Evolutionary conservation across 805 yeast species (phyloP), one percentile per base, ranked within the genome.

Genomic region (Starmera quercuum): DNA sequence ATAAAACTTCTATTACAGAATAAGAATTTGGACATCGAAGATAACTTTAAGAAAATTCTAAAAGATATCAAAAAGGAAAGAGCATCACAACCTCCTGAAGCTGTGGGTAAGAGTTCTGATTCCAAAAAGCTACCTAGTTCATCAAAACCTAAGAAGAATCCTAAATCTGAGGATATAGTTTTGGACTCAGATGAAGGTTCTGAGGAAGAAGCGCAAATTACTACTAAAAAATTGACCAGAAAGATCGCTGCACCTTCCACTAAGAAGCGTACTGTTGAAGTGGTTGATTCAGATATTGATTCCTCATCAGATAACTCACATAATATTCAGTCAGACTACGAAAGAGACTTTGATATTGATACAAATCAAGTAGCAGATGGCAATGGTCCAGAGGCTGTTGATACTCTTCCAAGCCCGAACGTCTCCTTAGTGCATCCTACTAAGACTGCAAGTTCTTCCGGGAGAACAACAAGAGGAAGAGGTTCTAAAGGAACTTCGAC

Each of bases 1-100:
- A 63, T 75, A 13, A 61, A 68, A 12, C 49, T 73, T 39, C 51
- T 81, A 27, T 50, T 66, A 32, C 51, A 66, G 4, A 53, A 61
- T 55, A 41, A 58, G 60, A 7, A 64, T 33, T 58, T 61, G 4
- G 67, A 63, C 41, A 51, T 47, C 25, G 45, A 51, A 4, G 56
- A 48, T 8, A 66, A 62, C 12, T 60, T 71, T 38, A 66, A 65
- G 39, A 46, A 53, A 6, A 51, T 71, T 12, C 48, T 71, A 28
- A 54, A 55, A 20, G 59, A 63, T 32, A 58, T 70, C 1, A 62
- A 63, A 26, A 47, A 45, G 30, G 58, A 59, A 17, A 26, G 31
- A 22, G 31, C 18, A 7, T 10, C 23, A 5, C n/a, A 20, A 14
- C 12, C 16, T 19, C 12, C 20, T n/a, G 25, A 26, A 14, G 13